Evolutionary conservation across 1,284 basidiomycete species (phyloP).

Genomic region (Ganoderma sp.): DNA sequence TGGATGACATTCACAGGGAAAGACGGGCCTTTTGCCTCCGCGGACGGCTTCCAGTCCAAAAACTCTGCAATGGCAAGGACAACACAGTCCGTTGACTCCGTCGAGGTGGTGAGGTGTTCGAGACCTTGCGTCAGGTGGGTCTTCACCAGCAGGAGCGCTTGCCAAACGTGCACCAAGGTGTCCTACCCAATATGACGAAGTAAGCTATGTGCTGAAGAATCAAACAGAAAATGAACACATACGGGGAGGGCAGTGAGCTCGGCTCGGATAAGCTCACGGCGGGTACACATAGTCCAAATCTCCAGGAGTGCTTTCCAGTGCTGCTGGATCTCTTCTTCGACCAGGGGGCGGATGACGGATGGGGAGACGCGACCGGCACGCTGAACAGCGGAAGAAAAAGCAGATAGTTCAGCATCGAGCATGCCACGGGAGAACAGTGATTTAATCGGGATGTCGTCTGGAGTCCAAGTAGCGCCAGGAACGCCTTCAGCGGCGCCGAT

Average conservation of each 20-base stretch:
- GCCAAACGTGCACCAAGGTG: constrained; percentile 52
- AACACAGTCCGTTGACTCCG: constrained; percentile 39
- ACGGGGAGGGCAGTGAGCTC: constrained; percentile 33
- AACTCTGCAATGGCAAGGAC: constrained; percentile 36
- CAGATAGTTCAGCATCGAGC: constrained; percentile 31
- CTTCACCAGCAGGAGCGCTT: constrained; percentile 56
- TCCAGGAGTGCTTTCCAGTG: constrained; percentile 52
- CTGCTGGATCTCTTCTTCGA: constrained; percentile 50
- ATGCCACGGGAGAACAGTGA: constrained; percentile 42
- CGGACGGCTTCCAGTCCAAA: constrained; percentile 27
- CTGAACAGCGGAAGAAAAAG: constrained; percentile 32
- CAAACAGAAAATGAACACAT: constrained; percentile 21
- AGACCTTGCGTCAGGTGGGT: constrained; percentile 49
- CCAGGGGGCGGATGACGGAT: constrained; percentile 44
- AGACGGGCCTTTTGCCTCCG: neutral
- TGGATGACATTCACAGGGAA: constrained; percentile 36
- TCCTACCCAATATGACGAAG: constrained; percentile 39
- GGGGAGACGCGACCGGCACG: constrained; percentile 37
- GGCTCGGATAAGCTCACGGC: constrained; percentile 20
- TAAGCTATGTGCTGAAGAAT: neutral
- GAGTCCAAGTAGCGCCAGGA: constrained; percentile 18
- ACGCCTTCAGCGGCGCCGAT: constrained; percentile 35
- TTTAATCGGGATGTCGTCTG: constrained; percentile 29
- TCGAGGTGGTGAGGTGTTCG: constrained; percentile 43
- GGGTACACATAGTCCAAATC: constrained; percentile 46